These are phyloP conservation scores for Fusarium bulbicola DNA, from an alignment of 2,329 filamentous ascomycete species.

Conservation along the genomic window DNA sequence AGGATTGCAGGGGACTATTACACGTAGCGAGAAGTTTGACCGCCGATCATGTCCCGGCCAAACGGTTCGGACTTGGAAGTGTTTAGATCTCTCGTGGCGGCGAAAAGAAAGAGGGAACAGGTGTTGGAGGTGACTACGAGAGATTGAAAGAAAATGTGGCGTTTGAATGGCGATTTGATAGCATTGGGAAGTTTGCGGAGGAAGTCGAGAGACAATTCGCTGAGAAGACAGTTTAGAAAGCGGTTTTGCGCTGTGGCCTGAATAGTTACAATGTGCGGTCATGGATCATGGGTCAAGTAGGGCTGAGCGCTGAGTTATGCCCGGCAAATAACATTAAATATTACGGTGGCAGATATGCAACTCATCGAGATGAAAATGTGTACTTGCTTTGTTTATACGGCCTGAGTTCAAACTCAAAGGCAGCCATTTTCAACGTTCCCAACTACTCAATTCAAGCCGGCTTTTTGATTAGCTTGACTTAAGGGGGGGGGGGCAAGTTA, in stretches of 20 bases:
- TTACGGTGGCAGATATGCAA: not conserved
- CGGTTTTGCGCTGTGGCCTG: not conserved
- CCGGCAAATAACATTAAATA: not conserved
- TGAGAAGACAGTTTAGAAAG: not conserved
- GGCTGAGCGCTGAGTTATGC: not conserved
- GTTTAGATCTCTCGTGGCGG: conserved; percentile 20
- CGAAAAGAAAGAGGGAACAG: not conserved
- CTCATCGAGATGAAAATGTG: not conserved
- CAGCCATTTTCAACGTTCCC: too few species aligned
- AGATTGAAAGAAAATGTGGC: not conserved
- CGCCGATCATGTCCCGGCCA: conserved; percentile 19
- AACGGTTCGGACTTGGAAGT: not conserved
- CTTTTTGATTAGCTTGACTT: too few species aligned
- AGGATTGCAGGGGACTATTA: conserved; percentile 2
- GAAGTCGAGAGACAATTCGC: conserved; percentile 18
- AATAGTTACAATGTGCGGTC: not conserved
- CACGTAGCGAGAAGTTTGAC: conserved; percentile 24
- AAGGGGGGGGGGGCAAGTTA: too few species aligned
- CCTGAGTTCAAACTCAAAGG: not conserved
- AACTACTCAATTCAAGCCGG: too few species aligned
- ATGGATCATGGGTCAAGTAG: not conserved
- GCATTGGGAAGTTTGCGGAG: conserved; percentile 6
- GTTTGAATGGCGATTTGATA: conserved; percentile 22
- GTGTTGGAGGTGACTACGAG: conserved; percentile 14
- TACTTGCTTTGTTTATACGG: not conserved